phyloP scores from a whole-genome alignment of 2,329 filamentous ascomycete species.

The Colletotrichum magnum region DNA sequence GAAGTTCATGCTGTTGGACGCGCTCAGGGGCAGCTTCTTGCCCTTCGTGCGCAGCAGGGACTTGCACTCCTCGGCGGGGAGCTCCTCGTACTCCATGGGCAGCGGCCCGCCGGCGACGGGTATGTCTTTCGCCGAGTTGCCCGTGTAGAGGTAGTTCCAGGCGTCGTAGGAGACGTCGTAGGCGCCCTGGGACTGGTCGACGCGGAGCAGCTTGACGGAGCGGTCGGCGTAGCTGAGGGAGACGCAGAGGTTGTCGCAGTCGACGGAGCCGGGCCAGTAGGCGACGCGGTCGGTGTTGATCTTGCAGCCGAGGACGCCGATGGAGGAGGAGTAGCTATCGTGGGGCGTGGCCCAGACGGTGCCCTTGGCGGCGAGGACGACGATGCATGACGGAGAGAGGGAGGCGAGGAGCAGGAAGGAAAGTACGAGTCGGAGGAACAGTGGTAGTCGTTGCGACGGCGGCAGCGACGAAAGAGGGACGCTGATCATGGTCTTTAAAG shows the following conservation, averaged over 20 bases:
- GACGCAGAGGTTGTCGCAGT: conserved; percentile 62
- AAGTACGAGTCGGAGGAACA: background rate
- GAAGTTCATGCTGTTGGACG: conserved; percentile 68
- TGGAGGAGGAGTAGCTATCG: conserved; percentile 62
- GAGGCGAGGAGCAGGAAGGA: conserved; percentile 2
- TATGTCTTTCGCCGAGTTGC: conserved; percentile 58
- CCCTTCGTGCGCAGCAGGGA: conserved; percentile 61
- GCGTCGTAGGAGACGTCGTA: conserved; percentile 67
- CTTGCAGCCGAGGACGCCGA: conserved; percentile 67
- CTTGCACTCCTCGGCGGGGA: conserved; percentile 61
- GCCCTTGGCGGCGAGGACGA: conserved; percentile 25
- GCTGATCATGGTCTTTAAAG: conserved; percentile 31
- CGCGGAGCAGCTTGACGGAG: conserved; percentile 44
- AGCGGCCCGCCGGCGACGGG: conserved; percentile 64
- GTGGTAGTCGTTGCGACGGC: conserved; percentile 8
- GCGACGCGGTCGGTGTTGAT: conserved; percentile 66
- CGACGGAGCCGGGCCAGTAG: conserved; percentile 63
- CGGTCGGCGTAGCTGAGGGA: conserved; percentile 47
- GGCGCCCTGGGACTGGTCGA: conserved; percentile 54
- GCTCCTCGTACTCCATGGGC: conserved; percentile 62
- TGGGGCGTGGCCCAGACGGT: conserved; percentile 59
- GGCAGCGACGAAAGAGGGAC: conserved; percentile 33
- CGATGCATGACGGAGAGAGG: background rate
- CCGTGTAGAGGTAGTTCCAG: conserved; percentile 65
- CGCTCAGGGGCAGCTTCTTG: conserved; percentile 58